Evolutionary conservation across 768 basidiomycete genomes (phyloP), one percentile per base, ranked within the genome.

Genomic region (Tylopilus balloui): DNA sequence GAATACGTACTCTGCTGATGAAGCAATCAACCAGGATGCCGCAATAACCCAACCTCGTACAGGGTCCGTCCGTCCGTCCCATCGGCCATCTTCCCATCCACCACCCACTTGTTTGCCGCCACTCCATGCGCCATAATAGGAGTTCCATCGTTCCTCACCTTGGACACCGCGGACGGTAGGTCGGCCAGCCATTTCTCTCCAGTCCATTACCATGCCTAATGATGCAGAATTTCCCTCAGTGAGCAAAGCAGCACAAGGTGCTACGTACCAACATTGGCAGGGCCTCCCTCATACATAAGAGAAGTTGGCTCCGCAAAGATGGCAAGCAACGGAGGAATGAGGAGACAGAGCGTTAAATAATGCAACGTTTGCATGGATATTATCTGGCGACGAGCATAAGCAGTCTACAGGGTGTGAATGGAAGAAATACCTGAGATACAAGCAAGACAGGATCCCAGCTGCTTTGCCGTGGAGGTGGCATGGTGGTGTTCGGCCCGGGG

Each of bases 381-480:
- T 59, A 99, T 98, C 92, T 99, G 59, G 51, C 23, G 43, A 36
- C 46, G 19, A 39, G 28, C 7, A 35, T 55, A 6, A 47, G 47
- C 3, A n/a, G 32, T 35, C 32, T 35, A 32, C n/a, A 38, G n/a
- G 15, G 29, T 9, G 15, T 12, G 17, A 13, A 6, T 28, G 17
- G 6, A 4, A 8, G 1, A 36, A 28, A 65, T 74, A 81, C 92
- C 75, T 96, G 92, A 50, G 90, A 92, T 56, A 93, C 74, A 42
- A 96, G 78, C 50, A 95, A 70, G 4, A 90, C 71, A 17, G 94
- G 93, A 65, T 97, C 94, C 94, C 93, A 96, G 54, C 82, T 86
- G 24, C 73, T 67, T 42, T 69, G 68, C 52, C 74, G 75, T 46
- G 67, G 55, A 32, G 65, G 67, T 35, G 70, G 53, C 72, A 73